phyloP scores from a whole-genome alignment of 78 protist species.

The Polysphondylium violaceum region DNA sequence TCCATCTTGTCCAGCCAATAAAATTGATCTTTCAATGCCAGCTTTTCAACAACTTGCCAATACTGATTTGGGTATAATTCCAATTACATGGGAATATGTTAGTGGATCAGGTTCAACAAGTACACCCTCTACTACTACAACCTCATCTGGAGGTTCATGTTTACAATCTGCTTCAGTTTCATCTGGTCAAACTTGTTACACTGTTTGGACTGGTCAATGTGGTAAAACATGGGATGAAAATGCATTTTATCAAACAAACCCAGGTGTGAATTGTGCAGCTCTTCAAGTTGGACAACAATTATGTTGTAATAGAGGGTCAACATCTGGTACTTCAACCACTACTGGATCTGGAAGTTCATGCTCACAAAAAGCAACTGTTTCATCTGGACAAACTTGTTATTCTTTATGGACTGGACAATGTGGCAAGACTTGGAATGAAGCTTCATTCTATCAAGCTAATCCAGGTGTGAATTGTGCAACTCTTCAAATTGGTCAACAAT shows the following conservation, averaged over 20 bases:
- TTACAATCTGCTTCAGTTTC: background rate
- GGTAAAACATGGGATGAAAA: constrained; percentile 5
- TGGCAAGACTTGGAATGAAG: constrained; percentile 1
- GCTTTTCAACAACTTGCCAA: background rate
- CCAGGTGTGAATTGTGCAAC: constrained; percentile 8
- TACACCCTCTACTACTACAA: background rate
- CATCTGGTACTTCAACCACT: constrained; percentile 19
- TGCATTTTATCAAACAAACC: background rate
- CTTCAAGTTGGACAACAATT: constrained; percentile 20
- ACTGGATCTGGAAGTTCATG: constrained; percentile 13
- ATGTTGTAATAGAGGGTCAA: too few species aligned
- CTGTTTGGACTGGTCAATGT: constrained; percentile 19
- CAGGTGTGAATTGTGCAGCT: background rate
- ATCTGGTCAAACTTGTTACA: constrained; percentile 12
- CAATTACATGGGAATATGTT: constrained; percentile 19
- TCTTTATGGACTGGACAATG: constrained; percentile 10
- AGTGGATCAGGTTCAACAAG: background rate
- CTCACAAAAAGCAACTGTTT: background rate
- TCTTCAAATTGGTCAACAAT: constrained; percentile 13
- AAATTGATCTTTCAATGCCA: constrained; percentile 17
- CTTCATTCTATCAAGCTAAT: background rate
- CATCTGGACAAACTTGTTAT: constrained; percentile 15
- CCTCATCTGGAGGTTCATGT: background rate
- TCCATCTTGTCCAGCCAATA: constrained; percentile 8
- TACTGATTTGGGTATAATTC: background rate